phyloP scores from a whole-genome alignment of 1,284 basidiomycete species.

The Ganoderma resinaceum region DNA sequence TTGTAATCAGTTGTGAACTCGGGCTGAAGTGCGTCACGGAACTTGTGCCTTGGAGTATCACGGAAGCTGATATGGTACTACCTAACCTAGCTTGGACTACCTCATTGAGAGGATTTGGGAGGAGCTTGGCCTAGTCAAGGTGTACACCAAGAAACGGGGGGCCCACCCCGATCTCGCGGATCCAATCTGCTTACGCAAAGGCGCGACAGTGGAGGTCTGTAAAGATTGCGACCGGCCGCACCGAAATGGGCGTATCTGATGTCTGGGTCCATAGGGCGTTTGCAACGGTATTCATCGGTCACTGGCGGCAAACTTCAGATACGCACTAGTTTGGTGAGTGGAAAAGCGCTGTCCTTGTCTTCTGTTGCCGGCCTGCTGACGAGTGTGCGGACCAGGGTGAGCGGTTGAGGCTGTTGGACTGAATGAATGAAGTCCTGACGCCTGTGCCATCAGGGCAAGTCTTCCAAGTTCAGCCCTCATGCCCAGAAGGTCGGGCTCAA shows the following conservation, averaged over 20 bases:
- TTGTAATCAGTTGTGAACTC: constrained; percentile 96
- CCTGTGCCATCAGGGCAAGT: constrained; percentile 71
- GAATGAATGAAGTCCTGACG: constrained; percentile 21
- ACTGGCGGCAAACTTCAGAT: constrained; percentile 89
- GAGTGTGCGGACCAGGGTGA: constrained; percentile 26
- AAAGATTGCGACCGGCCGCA: background rate
- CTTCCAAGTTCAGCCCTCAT: constrained; percentile 90
- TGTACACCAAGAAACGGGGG: constrained; percentile 98
- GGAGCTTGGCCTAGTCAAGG: constrained; percentile 84
- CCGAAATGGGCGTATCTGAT: constrained; percentile 21
- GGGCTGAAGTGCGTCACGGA: constrained; percentile 72
- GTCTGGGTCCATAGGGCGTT: constrained; percentile 61
- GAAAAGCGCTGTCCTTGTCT: constrained; percentile 21
- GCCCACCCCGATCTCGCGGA: constrained; percentile 90
- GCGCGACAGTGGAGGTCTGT: constrained; percentile 89
- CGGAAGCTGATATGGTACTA: constrained; percentile 11
- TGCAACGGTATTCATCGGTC: constrained; percentile 93
- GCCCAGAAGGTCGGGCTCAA: constrained; percentile 92
- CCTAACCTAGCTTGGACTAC: constrained; percentile 74
- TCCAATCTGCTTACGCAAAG: constrained; percentile 92
- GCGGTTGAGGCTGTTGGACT: constrained; percentile 9
- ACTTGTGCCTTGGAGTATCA: constrained; percentile 6
- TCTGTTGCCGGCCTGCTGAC: constrained; percentile 26
- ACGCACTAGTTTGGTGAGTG: constrained; percentile 88
- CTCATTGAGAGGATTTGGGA: constrained; percentile 93